phyloP scores from a whole-genome alignment of 2,329 filamentous ascomycete genomes.

The Colletotrichum simmondsii region DNA sequence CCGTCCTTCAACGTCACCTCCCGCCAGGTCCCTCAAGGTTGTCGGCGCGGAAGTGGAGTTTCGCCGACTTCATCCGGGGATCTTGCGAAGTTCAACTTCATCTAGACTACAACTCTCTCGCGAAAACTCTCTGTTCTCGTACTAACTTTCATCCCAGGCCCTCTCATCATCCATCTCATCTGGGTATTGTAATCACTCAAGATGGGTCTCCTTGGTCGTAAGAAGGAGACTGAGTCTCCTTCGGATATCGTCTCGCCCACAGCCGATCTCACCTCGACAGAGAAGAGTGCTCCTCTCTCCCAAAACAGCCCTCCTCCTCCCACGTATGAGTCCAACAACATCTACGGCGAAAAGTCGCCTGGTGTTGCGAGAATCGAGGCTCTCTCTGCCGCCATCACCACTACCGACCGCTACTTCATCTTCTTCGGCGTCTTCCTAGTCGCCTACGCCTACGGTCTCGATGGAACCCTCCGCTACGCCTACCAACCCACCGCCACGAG shows the following conservation, averaged over 20 bases:
- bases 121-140: background rate
- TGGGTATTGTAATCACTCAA: background rate
- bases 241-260: background rate
- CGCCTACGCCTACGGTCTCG: conserved; percentile 72
- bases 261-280: background rate
- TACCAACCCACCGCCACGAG: conserved; percentile 67
- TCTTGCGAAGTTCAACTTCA: background rate
- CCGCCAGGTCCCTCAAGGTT: background rate
- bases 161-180: background rate
- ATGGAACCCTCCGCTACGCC: conserved; percentile 65
- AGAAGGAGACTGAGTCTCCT: conserved; percentile 16
- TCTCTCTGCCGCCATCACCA: conserved; percentile 62
- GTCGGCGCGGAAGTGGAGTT: background rate
- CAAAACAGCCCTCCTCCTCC: background rate
- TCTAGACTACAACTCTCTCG: background rate
- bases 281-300: conserved; percentile 6
- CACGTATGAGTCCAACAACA: conserved; percentile 30
- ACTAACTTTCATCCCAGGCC: background rate
- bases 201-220: conserved; percentile 10
- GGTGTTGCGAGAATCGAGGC: conserved; percentile 71
- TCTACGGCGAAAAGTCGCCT: conserved; percentile 49
- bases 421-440: conserved; percentile 72
- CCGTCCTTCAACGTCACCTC: background rate
- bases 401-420: conserved; percentile 63
- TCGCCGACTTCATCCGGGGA: background rate